Base-by-base conservation (phyloP, 441 rosid genomes). In the Kokia cookei region DNA sequence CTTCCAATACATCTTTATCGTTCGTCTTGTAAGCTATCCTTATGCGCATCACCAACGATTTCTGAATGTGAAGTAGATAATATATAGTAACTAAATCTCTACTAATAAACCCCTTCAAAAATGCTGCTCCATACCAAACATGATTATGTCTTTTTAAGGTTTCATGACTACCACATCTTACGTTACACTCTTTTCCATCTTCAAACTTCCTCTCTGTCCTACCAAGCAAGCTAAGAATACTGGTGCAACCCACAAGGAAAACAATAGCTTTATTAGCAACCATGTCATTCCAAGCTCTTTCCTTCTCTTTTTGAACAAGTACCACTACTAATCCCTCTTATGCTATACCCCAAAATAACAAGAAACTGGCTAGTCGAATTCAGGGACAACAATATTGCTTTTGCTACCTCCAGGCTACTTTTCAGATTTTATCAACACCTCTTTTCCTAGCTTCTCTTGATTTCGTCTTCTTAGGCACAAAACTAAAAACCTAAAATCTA, bases 31-130 rank as follows among this genome's bases (percentile, higher is more conserved):
- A 96, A 22, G 91, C 88, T 74, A 93, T 90, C 93, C 96, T 91
- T 79, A 86, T 78, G 51, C 98, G 96, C 98, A 96, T 93, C 79
- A 96, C 90, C 69, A 93, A 93, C 48, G 93, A 81, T 93, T 96
- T 96, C 99, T 96, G 93, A 51, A 81, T 84, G 77, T 51, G 54
- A 73, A 67, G 74, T 17, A 32, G 73, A 54, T 7, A 12, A 58
- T 58, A 48, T 22, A 7, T 2, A 61, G 69, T 57, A 77, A 55
- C 14, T 26, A 64, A 71, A 24, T 13, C 37, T 66, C 29, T 37
- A 6, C 27, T 65, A 43, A 27, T 27, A 27, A 15, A 29, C 42
- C 8, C 64, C 6, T 27, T 59, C 17, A 59, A 59, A 42, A 13
- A 42, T 7, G 22, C 3, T 3, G 32, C 22, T 24, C 13, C 12